These are phyloP conservation scores for Dittrichia graveolens DNA, from an alignment of 129 eudicot genomes.

Conservation along the genomic window DNA sequence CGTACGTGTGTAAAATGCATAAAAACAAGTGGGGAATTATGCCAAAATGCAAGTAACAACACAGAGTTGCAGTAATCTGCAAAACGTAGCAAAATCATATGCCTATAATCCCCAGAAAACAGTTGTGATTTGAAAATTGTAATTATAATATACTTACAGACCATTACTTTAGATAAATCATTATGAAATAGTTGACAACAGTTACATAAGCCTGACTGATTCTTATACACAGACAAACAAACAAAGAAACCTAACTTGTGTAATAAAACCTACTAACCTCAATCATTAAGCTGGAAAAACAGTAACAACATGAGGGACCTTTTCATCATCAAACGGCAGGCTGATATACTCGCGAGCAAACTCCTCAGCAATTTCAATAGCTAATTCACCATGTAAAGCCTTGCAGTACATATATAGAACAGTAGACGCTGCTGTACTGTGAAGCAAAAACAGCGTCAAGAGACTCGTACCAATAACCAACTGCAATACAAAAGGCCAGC, in stretches of 20 bases:
- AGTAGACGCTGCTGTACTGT: constrained; percentile 45
- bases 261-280: constrained; percentile 20
- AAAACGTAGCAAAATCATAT: neutral
- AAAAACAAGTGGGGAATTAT: neutral
- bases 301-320: constrained; percentile 74
- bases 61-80: neutral
- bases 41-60: neutral
- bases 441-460: constrained; percentile 67
- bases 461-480: constrained; percentile 54
- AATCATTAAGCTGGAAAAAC: constrained; percentile 35
- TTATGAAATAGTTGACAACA: neutral
- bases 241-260: too few species aligned
- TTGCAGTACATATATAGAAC: constrained; percentile 90
- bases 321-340: constrained; percentile 84
- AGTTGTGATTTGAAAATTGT: neutral
- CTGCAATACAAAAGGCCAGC: constrained; percentile 54
- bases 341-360: constrained; percentile 72
- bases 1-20: too few species aligned
- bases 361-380: constrained; percentile 77
- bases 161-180: neutral
- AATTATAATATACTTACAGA: neutral
- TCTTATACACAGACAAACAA: too few species aligned
- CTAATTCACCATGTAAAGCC: constrained; percentile 85
- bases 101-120: constrained; percentile 1
- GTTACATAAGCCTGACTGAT: neutral